Evolutionary conservation across 495 filamentous ascomycete genomes (phyloP).

Genomic region (Aspergillus saccharolyticus): DNA sequence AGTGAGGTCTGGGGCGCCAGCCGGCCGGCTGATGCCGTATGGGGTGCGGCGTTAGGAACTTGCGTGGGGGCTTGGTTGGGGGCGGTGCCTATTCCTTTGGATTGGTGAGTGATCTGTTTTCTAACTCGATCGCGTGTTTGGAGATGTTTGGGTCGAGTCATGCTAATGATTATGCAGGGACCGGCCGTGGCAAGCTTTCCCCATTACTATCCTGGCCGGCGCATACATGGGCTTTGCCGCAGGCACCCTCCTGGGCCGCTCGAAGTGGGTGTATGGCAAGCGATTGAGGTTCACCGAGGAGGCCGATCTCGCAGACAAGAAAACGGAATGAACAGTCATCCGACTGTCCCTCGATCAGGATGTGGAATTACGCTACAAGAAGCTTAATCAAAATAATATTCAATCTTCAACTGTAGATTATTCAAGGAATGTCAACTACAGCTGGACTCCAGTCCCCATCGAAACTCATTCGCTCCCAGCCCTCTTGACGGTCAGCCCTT

Average conservation of each 20-base stretch:
- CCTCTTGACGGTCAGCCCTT: too few relatives aligned
- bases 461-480: too few relatives aligned
- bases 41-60: conserved; percentile 41
- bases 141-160: neutral
- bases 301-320: conserved; percentile 22
- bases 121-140: neutral
- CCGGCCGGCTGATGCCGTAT: conserved; percentile 39
- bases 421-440: too few relatives aligned
- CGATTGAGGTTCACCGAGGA: conserved; percentile 52
- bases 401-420: too few relatives aligned
- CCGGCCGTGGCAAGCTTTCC: conserved; percentile 96
- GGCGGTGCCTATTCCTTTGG: conserved; percentile 85
- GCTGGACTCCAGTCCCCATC: too few relatives aligned
- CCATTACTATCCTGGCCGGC: conserved; percentile 77
- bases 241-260: conserved; percentile 57
- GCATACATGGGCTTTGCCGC: conserved; percentile 63
- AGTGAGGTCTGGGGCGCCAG: conserved; percentile 55
- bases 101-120: conserved; percentile 59
- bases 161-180: conserved; percentile 45
- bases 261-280: conserved; percentile 54
- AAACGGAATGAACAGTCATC: conserved; percentile 22
- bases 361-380: too few relatives aligned
- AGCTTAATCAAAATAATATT: too few relatives aligned
- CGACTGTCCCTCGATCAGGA: too few relatives aligned
- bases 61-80: conserved; percentile 59